Conservation (phyloP, 2,329 filamentous ascomycete species). For the Pezicula carpinea region DNA sequence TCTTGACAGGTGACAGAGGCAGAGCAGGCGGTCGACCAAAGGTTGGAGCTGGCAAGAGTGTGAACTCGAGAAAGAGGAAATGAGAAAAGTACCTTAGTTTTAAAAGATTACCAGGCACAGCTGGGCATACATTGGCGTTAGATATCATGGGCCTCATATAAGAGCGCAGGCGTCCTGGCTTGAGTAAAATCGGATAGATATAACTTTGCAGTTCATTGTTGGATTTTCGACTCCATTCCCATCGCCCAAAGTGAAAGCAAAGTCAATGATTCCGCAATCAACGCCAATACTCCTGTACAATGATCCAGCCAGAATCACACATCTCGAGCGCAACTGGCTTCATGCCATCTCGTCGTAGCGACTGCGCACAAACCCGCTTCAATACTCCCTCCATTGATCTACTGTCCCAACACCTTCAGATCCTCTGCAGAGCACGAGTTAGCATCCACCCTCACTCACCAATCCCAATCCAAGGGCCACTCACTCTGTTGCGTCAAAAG, state of each 20-base stretch:
- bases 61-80: conserved; percentile 73
- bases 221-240: conserved; percentile 11
- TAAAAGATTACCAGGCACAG: conserved; percentile 4
- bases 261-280: conserved; percentile 8
- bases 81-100: conserved; percentile 13
- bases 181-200: neutral
- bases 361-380: neutral
- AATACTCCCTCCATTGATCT: conserved; percentile 7
- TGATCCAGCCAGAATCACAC: neutral
- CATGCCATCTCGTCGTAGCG: neutral
- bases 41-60: conserved; percentile 79
- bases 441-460: conserved; percentile 6
- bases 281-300: conserved; percentile 19
- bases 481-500: conserved; percentile 75
- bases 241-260: conserved; percentile 3
- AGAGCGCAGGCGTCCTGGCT: conserved; percentile 2
- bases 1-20: conserved; percentile 74
- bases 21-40: conserved; percentile 63
- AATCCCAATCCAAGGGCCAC: conserved; percentile 14
- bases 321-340: neutral
- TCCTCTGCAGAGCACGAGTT: conserved; percentile 30
- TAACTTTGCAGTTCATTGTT: neutral
- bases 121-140: conserved; percentile 7
- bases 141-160: conserved; percentile 10
- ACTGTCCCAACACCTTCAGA: conserved; percentile 38